Evolutionary conservation across 2,329 filamentous ascomycete species (phyloP), one percentile per base, ranked within the genome.

Genomic region (Talaromyces sp.): DNA sequence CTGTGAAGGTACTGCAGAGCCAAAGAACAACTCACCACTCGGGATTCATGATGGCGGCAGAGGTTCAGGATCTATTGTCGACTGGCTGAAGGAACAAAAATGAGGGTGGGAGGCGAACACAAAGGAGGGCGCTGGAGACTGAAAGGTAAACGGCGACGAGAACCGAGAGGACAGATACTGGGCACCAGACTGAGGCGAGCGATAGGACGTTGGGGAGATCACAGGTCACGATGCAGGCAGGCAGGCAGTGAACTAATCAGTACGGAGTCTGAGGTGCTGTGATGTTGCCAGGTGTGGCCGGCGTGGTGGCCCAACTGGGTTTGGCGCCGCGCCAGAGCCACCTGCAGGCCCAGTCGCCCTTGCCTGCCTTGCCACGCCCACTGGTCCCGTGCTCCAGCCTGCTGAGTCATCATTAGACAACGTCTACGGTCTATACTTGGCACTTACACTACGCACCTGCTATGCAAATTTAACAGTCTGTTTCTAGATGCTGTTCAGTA

Each of bases 31-130:
- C 78, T 72, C 73, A 80, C 78, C 71, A 80, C 78, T 80, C 78
- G 66, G 78, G 78, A 71, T 80, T 80, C 78, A 80, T 80, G 70
- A 69, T 78, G 77, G 67, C 65, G 55, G 55, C 56, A 57, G 30
- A 55, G 39, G 33, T 58, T 36, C 22, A 55, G 44, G 19, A n/a
- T 47, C 44, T 47, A 19, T 47, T 25, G 8, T 47, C 9, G 44
- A 47, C 44, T 53, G 15, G 53, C 17, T 33, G 32, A 39, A 30
- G 53, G 19, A 19, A 39, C 27, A 36, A 55, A 22, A 55, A 36
- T 30, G 54, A 56, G 33, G 19, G 54, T 15, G 32, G 25, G 54
- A 56, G 32, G 33, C 28, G 44, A 57, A 47, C 25, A 53, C 0
- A 5, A 30, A 53, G 17, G 15, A 30, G 27, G 44, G 4, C 22